A percentile compares a stretch with the other conserved stretches of the same genome.
Conservation (phyloP, 2,329 filamentous ascomycete species). For the Diaporthe sp. region DNA sequence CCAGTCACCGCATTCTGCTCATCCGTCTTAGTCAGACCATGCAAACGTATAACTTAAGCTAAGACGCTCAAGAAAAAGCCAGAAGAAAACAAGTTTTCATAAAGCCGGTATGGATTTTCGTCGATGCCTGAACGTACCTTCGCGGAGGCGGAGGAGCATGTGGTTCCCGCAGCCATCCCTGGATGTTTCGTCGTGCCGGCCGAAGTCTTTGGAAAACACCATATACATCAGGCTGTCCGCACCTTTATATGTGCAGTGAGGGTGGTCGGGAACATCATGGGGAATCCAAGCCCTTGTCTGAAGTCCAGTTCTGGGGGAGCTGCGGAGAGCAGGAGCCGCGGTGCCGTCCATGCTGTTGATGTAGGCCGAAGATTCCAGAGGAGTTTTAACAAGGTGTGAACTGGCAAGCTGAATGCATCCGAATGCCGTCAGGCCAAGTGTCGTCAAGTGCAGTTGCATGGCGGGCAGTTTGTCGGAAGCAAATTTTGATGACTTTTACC, state of each 20-base stretch:
- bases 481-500: neutral
- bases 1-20: neutral
- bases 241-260: neutral
- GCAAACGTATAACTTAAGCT: no score
- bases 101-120: neutral
- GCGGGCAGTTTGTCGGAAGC: no score
- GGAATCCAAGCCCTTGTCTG: neutral
- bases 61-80: no score
- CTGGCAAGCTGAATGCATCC: neutral
- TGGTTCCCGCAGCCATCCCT: neutral
- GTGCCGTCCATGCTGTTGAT: neutral
- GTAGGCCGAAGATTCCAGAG: neutral
- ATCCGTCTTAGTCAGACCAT: neutral
- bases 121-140: neutral
- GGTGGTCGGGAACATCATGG: neutral
- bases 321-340: no score
- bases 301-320: neutral
- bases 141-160: neutral
- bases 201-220: constrained; percentile 12
- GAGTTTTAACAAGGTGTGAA: neutral
- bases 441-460: neutral
- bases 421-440: neutral
- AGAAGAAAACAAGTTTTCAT: neutral
- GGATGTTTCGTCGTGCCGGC: neutral
- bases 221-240: neutral